Evolutionary conservation across 768 basidiomycete species (phyloP), one percentile per base, ranked within the genome.

Genomic region (Suillus discolor): DNA sequence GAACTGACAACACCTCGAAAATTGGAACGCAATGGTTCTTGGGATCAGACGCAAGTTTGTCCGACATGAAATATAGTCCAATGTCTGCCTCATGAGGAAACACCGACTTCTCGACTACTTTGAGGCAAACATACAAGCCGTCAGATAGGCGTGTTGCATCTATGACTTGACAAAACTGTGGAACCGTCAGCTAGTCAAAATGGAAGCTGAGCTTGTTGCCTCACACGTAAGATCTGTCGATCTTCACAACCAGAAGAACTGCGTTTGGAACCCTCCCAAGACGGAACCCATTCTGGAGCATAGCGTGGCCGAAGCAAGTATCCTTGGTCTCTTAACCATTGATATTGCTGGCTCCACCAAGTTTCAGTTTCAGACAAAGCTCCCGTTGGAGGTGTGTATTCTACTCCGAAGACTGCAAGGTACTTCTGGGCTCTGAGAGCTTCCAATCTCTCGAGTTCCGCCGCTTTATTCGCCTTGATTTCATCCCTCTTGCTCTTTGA

Each of bases 301-400:
- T 74, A 79, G 2, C 80, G 70, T 6, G 74, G 64, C 1, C 79
- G 73, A 5, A 81, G 72, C 25, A 69, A 39, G 57, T 80, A 81
- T 11, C 79, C 78, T 23, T 57, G 62, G 2, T 65, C 64, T 28
- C 69, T 60, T 3, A 79, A 65, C 78, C 79, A 80, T 2, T 36
- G n/a, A 51, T 76, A 73, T 54, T 71, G 71, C 36, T 70, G 68
- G 5, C 71, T 15, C 67, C 67, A 68, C 61, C 66, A 67, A 6
- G 47, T n/a, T 54, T 68, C 67, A 3, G n/a, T n/a, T n/a, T n/a
- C n/a, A 38, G 36, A 8, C 54, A 68, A 49, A 25, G 31, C 34
- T 34, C 64, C 64, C 2, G 57, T 18, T 3, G 7, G 23, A 4
- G 2, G n/a, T 12, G 20, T 23, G 6, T 6, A 1, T n/a, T 31